These are phyloP conservation scores for Proliferodiscus dingleyae DNA, from an alignment of 2,329 filamentous ascomycete genomes.

Conservation along the genomic window DNA sequence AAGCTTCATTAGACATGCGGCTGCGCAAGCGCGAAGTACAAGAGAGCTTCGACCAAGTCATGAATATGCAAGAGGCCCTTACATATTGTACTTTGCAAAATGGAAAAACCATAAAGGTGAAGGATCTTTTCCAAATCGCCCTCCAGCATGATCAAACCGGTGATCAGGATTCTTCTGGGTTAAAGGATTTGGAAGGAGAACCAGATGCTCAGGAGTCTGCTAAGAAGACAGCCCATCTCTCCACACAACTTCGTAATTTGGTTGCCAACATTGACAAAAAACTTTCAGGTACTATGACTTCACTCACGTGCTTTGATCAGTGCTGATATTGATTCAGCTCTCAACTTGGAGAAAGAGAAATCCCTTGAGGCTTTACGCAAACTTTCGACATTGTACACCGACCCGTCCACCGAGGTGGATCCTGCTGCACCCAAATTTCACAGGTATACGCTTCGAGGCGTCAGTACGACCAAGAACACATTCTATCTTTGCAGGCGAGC, in stretches of 20 bases:
- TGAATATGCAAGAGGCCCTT: constrained; percentile 24
- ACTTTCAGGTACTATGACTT: constrained; percentile 21
- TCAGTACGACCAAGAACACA: constrained; percentile 43
- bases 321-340: constrained; percentile 22
- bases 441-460: constrained; percentile 47
- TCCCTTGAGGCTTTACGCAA: constrained; percentile 30
- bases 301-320: background rate
- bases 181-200: constrained; percentile 13
- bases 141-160: constrained; percentile 29
- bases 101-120: constrained; percentile 26
- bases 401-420: constrained; percentile 18
- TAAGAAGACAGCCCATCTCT: constrained; percentile 19
- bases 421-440: constrained; percentile 22
- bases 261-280: constrained; percentile 31
- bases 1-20: constrained; percentile 43
- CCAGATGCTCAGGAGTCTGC: constrained; percentile 3
- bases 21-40: constrained; percentile 22
- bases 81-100: constrained; percentile 18
- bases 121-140: constrained; percentile 27
- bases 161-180: constrained; percentile 3
- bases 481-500: constrained; percentile 46
- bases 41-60: constrained; percentile 27
- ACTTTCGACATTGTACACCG: constrained; percentile 37
- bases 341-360: constrained; percentile 29
- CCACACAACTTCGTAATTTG: constrained; percentile 25